Evolutionary conservation across 2,329 filamentous ascomycete species (phyloP).

Genomic region (Fusarium nurragi): DNA sequence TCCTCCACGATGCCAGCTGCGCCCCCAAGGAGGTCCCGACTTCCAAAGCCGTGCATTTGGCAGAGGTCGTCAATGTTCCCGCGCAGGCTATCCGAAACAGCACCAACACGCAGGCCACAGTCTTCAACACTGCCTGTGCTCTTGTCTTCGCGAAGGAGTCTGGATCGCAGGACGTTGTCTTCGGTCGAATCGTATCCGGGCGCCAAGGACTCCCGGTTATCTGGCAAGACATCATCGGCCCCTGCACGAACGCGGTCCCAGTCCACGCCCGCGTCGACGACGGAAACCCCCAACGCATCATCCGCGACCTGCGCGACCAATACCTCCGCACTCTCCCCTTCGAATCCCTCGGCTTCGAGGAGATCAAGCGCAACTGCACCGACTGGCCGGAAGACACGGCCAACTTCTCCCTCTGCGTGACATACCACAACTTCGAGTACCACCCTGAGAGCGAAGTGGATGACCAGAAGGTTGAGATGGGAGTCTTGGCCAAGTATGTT

Average conservation of each 20-base stretch:
- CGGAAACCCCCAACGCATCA: not conserved
- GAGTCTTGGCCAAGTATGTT: slow-evolving; percentile 10
- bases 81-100: not conserved
- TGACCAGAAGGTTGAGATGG: slow-evolving; percentile 13
- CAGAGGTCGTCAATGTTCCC: slow-evolving; percentile 7
- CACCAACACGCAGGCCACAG: slow-evolving; percentile 1
- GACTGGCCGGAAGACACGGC: slow-evolving; percentile 16
- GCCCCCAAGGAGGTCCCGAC: not conserved
- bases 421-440: slow-evolving; percentile 23
- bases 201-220: slow-evolving; percentile 19
- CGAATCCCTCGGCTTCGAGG: slow-evolving; percentile 31
- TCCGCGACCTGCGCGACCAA: slow-evolving; percentile 31
- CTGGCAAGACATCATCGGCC: slow-evolving; percentile 29
- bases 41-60: slow-evolving; percentile 1
- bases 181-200: slow-evolving; percentile 34
- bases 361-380: slow-evolving; percentile 34
- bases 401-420: slow-evolving; percentile 2
- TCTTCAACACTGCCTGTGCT: slow-evolving; percentile 9
- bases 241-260: slow-evolving; percentile 11
- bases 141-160: not conserved
- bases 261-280: not conserved
- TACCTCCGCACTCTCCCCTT: slow-evolving; percentile 23
- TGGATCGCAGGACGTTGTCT: slow-evolving; percentile 19
- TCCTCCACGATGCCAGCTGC: not conserved
- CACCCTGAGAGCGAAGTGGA: slow-evolving; percentile 16